Base-by-base conservation (phyloP, 2,329 filamentous ascomycete genomes). In the Stagonosporopsis chrysanthemi region DNA sequence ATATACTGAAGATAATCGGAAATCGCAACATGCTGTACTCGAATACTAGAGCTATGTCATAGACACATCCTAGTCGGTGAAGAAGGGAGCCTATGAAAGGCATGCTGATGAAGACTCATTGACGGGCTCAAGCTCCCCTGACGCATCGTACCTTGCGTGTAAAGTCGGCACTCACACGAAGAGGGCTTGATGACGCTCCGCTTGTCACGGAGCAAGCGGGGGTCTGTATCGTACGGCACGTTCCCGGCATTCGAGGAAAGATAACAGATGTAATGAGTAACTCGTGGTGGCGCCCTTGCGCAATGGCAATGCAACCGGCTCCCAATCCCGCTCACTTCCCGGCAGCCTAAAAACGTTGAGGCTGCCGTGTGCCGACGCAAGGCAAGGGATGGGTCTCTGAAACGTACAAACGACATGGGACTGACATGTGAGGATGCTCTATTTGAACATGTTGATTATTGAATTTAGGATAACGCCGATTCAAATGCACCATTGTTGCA, bases 401-500 rank as follows among this genome's bases (percentile, higher is more conserved):
- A 38, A 24, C 17, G 4, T 24, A 14, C n/a, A 40, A 3, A 43
- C 8, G 14, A 19, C 24, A 12, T 11, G 7, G 19, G 23, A 40
- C 17, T 6, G 17, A 12, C 15, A 29, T 19, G 23, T 23, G 36
- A 28, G 24, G 2, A 14, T 35, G 51, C 14, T 41, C 11, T 5
- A 1, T 15, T 33, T 33, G 29, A 41, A 48, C n/a, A 36, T 36
- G 43, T 35, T 42, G 42, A 41, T 47, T 47, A 6, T 41, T 36
- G 42, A 41, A 53, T 47, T 6, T 41, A 2, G 12, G 22, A 9
- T 29, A 50, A 56, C 53, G 53, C 53, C 46, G 47, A 28, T 42
- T 51, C 3, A 51, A 29, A 56, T 56, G 53, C 47, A 51, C 7
- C 6, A 11, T n/a, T n/a, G 19, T 17, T 33, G 35, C 26, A 15